Evolutionary conservation across 164 flowering plant genomes (phyloP).

Genomic region (Malania oleifera): DNA sequence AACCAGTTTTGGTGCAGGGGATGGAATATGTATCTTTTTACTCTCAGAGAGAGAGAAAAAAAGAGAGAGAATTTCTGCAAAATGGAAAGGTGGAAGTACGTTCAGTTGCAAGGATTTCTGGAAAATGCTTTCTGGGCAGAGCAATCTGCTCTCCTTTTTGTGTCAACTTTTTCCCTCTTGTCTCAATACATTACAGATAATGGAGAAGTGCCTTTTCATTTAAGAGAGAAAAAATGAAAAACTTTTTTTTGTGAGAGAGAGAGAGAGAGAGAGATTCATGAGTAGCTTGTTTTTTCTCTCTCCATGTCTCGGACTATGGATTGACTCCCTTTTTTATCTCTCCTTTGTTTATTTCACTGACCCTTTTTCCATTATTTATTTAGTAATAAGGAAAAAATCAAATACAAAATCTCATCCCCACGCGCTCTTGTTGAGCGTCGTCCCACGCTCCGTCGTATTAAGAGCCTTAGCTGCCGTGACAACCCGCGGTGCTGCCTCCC

Average conservation of each 20-base stretch:
- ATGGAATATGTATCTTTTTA: conserved; percentile 1
- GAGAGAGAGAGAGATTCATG: conserved; percentile 12
- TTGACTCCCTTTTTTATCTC: conserved; percentile 26
- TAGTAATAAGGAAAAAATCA: no score
- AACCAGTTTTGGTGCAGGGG: neutral
- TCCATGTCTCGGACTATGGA: conserved; percentile 9
- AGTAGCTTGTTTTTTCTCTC: conserved; percentile 7
- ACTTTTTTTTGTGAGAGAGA: conserved; percentile 8
- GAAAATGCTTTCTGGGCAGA: conserved; percentile 37
- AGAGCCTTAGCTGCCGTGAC: no score
- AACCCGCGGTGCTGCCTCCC: no score
- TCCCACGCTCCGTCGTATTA: neutral
- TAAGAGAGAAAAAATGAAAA: conserved; percentile 12
- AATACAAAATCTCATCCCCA: no score
- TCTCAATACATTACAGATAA: conserved; percentile 9
- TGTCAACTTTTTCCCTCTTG: conserved; percentile 9
- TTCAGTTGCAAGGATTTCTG: conserved; percentile 39
- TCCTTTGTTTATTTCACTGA: neutral
- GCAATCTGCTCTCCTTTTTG: conserved; percentile 23
- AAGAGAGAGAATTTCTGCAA: conserved; percentile 26
- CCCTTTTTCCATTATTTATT: neutral
- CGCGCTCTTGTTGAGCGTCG: neutral
- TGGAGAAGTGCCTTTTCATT: no score
- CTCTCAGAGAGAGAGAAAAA: neutral
- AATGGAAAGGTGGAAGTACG: conserved; percentile 24